Conservation (phyloP, 2,329 filamentous ascomycete genomes). For the Fusarium cicatricum region DNA sequence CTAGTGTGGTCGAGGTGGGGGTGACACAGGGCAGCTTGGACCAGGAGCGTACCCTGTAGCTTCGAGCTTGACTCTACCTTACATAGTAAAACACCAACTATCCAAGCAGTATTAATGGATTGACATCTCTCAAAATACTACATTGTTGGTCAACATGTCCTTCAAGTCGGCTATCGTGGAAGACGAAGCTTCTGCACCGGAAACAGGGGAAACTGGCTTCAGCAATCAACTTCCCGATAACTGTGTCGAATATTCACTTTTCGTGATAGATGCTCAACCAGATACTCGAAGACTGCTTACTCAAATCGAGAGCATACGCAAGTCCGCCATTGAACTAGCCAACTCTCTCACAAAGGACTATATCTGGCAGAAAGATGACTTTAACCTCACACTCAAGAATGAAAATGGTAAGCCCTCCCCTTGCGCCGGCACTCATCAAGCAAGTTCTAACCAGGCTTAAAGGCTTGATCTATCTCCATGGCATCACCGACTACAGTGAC, state of each 20-base stretch:
- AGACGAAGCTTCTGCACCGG: not conserved
- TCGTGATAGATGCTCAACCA: constrained; percentile 68
- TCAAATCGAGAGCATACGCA: constrained; percentile 76
- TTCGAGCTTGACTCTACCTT: not conserved
- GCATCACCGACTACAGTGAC: constrained; percentile 88
- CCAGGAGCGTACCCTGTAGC: constrained; percentile 24
- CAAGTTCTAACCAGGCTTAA: not conserved
- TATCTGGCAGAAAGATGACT: constrained; percentile 92
- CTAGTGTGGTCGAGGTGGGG: constrained; percentile 10
- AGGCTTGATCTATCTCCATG: constrained; percentile 72
- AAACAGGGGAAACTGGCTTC: not conserved
- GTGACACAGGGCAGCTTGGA: not conserved
- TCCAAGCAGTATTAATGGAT: not conserved
- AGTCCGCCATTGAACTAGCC: constrained; percentile 68
- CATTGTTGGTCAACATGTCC: constrained; percentile 12
- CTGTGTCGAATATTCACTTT: constrained; percentile 84
- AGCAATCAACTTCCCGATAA: constrained; percentile 72
- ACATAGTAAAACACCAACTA: constrained; percentile 1
- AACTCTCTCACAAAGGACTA: constrained; percentile 78
- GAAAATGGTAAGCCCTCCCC: constrained; percentile 57
- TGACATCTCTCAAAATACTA: not conserved
- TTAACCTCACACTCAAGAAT: constrained; percentile 73
- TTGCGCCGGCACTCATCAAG: constrained; percentile 5
- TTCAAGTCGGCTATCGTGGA: constrained; percentile 10
- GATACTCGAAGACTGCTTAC: constrained; percentile 66